These are phyloP conservation scores for Lactifluus pinguis DNA, from an alignment of 768 basidiomycete genomes.

Conservation along the genomic window DNA sequence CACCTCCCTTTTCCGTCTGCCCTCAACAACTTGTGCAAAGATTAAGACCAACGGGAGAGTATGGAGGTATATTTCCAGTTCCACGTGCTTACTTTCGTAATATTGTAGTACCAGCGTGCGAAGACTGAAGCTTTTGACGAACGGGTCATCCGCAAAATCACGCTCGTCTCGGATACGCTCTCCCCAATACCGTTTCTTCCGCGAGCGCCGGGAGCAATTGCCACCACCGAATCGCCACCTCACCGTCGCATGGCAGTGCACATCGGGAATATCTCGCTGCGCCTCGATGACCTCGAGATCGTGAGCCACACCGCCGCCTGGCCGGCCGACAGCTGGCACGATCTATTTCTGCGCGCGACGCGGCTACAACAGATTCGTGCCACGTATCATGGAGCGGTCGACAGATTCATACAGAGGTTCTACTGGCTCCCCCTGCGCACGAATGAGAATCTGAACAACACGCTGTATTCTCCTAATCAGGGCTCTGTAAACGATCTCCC, in stretches of 20 bases:
- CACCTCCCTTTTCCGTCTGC: not conserved
- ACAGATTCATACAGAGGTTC: not conserved
- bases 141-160: no score
- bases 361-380: not conserved
- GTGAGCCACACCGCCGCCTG: not conserved
- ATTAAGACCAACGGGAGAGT: not conserved
- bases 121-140: constrained; percentile 1
- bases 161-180: no score
- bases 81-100: not conserved
- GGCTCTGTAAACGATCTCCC: not conserved
- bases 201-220: not conserved
- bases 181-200: not conserved
- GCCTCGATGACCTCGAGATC: not conserved
- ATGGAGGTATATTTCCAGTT: not conserved
- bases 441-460: not conserved
- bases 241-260: not conserved
- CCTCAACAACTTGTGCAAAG: not conserved
- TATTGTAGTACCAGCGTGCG: no score
- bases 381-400: constrained; percentile 1
- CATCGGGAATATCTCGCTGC: not conserved
- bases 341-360: not conserved
- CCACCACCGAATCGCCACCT: not conserved
- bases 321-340: not conserved
- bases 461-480: not conserved
- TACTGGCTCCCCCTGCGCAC: not conserved